These are phyloP conservation scores for Cicer cuneatum DNA, from an alignment of 306 rosid species.

Conservation along the genomic window DNA sequence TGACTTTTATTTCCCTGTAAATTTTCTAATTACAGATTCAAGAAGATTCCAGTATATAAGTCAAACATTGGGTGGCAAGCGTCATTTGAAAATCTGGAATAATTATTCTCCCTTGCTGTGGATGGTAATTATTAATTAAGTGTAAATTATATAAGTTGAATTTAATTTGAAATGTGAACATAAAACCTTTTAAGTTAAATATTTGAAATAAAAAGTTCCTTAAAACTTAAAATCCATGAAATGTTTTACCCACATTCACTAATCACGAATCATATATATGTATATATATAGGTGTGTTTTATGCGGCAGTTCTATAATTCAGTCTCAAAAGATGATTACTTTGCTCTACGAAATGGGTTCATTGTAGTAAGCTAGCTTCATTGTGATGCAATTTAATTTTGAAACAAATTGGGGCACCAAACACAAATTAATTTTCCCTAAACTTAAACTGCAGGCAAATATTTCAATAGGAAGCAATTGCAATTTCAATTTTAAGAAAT, in stretches of 20 bases:
- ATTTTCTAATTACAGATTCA: slow-evolving; percentile 54
- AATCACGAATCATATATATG: not conserved
- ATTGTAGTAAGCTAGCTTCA: slow-evolving; percentile 51
- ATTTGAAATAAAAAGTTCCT: too few relatives aligned
- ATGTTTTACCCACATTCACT: not conserved
- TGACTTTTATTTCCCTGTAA: not conserved
- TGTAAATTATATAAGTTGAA: slow-evolving; percentile 22
- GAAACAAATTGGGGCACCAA: not conserved
- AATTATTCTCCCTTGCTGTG: slow-evolving; percentile 60
- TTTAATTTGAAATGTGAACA: not conserved
- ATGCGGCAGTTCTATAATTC: slow-evolving; percentile 63
- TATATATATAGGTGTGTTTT: slow-evolving; percentile 58
- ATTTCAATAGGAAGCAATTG: slow-evolving; percentile 52
- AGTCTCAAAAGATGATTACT: slow-evolving; percentile 68
- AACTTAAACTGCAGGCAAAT: slow-evolving; percentile 56
- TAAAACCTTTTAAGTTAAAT: not conserved
- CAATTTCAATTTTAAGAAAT: slow-evolving; percentile 71
- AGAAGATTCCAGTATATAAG: slow-evolving; percentile 57
- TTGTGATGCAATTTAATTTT: not conserved
- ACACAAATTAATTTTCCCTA: not conserved
- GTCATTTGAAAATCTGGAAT: slow-evolving; percentile 65
- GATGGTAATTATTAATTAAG: slow-evolving; percentile 48
- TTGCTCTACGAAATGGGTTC: slow-evolving; percentile 70
- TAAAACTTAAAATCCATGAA: not conserved
- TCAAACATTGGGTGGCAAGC: slow-evolving; percentile 64